Percentiles rank a stretch among this genome's conserved stretches.
These are phyloP conservation scores for Chaetomium globosum DNA, from an alignment of 2,329 filamentous ascomycete genomes.

Conservation along the genomic window DNA sequence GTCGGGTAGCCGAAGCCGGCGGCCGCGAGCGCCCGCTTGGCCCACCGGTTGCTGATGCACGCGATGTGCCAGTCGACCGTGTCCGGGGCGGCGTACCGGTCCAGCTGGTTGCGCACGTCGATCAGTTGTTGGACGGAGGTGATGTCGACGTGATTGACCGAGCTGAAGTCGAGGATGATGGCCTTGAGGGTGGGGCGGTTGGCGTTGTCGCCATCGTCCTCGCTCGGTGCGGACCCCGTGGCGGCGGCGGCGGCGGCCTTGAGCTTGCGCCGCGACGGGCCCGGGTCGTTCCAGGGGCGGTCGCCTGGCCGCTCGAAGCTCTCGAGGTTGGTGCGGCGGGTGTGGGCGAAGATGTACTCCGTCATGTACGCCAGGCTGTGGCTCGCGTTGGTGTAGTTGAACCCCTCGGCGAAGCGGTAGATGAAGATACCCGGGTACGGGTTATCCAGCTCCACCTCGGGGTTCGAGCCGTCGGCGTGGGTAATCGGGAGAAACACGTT, in stretches of 20 bases:
- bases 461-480: constrained; percentile 89
- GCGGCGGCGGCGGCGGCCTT: constrained; percentile 35
- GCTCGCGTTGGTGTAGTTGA: constrained; percentile 94
- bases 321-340: constrained; percentile 73
- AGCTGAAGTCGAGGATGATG: constrained; percentile 90
- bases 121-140: constrained; percentile 91
- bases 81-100: constrained; percentile 78
- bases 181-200: constrained; percentile 53
- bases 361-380: constrained; percentile 81
- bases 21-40: constrained; percentile 82
- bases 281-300: constrained; percentile 93
- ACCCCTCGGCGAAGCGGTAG: constrained; percentile 90
- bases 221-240: constrained; percentile 16
- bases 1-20: constrained; percentile 88
- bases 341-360: constrained; percentile 67
- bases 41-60: constrained; percentile 92
- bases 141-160: constrained; percentile 91
- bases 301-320: constrained; percentile 70
- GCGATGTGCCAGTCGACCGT: constrained; percentile 94
- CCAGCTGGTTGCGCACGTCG: constrained; percentile 91
- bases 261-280: constrained; percentile 58
- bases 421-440: constrained; percentile 94
- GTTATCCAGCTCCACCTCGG: constrained; percentile 72
- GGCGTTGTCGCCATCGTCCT: constrained; percentile 32
- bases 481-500: constrained; percentile 86